Base-by-base conservation (phyloP, 2,329 filamentous ascomycete genomes). In the Sclerotinia subarctica region DNA sequence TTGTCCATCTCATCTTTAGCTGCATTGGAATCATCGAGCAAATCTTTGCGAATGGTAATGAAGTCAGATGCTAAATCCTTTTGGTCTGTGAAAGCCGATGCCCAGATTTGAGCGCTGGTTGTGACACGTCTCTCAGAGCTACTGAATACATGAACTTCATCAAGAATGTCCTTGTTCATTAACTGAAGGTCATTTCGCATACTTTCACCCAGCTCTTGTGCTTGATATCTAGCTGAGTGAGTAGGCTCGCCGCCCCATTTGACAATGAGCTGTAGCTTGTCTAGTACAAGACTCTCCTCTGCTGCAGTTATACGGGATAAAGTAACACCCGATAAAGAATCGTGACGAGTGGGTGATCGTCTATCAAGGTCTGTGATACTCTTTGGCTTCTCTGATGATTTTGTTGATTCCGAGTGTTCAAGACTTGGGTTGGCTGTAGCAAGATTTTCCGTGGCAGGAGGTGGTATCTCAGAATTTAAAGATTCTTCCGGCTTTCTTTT, bases 1-100 rank as follows among this genome's bases (percentile, higher is more conserved):
- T 97, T 97, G 80, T 99, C 96, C 91, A 97, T 99, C 76, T 97
- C 93, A 78, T 99, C 95, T 78, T 99, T 99, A 68, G 95, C 95
- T 5, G 95, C 95, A 78, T 99, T 99, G 0, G 94, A 98, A 77
- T 99, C 95, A 78, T 99, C 95, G 3, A 99, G 82, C 8, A 99
- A 85, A 79, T 98, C 94, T 78, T 99, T 99, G 65, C 95, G 89
- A 68, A 98, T 90, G 46, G 88, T 90, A 71, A 99, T 96, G 72
- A 92, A 93, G 74, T 96, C 92, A 32, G 92, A 87, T 0, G 91
- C 87, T 21, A 97, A 83, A 66, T 97, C 91, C 77, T 96, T 93
- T 76, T 92, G 88, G 63, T 93, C 91, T 54, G 98, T 82, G 78
- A 99, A 99, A 2, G 93, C 90, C 44, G 90, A 89, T 0, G 94